phyloP scores from a whole-genome alignment of 176 grass and related monocot species.

The Lolium multiflorum region DNA sequence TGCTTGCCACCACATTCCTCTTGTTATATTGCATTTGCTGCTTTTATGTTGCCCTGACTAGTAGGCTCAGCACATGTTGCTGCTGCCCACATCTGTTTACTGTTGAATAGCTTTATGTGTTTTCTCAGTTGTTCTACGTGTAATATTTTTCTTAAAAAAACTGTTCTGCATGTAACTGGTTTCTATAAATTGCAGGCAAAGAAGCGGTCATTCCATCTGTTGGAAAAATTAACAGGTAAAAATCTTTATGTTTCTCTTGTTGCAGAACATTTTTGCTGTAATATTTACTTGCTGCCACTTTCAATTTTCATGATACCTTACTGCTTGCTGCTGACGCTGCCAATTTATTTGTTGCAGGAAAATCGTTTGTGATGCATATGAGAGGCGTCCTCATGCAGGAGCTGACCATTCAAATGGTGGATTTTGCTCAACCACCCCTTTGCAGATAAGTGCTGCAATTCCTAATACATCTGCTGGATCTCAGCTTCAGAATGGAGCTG shows the following conservation, averaged over 20 bases:
- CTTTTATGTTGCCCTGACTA: not conserved
- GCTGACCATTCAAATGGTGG: constrained; percentile 87
- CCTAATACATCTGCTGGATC: constrained; percentile 73
- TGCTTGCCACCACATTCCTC: not conserved
- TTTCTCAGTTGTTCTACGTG: not conserved
- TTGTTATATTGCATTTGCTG: not conserved
- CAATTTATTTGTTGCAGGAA: not conserved
- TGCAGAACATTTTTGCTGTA: not conserved
- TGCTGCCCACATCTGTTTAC: not conserved
- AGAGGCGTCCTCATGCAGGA: constrained; percentile 67
- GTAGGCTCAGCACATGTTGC: not conserved
- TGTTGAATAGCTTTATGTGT: not conserved
- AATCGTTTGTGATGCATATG: constrained; percentile 65
- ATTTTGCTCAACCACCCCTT: constrained; percentile 88
- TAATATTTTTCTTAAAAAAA: too few species aligned
- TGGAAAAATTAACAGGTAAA: not conserved
- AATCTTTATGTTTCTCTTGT: not conserved
- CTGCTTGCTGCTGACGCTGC: not conserved
- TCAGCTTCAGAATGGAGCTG: constrained; percentile 63
- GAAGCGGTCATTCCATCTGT: not conserved
- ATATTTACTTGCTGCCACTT: not conserved
- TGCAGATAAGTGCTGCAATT: constrained; percentile 89
- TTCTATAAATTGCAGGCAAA: not conserved
- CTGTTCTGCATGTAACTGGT: not conserved
- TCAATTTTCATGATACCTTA: constrained; percentile 43